These are phyloP conservation scores for Globisporangium yorkense DNA, from an alignment of 352 stramenopile genomes.

Conservation along the genomic window DNA sequence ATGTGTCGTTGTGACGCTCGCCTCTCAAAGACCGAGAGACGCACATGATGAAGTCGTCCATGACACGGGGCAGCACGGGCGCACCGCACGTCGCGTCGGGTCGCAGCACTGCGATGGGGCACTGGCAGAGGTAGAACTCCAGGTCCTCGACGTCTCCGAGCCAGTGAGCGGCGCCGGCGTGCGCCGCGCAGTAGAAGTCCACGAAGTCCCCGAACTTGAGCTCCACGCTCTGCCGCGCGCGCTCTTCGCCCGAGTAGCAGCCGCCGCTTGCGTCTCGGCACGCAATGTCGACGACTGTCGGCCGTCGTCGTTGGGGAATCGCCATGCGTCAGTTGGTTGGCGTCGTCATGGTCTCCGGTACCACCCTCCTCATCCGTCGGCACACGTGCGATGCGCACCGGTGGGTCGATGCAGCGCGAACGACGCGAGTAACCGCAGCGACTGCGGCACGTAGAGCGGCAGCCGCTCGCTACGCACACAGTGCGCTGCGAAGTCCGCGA, in stretches of 20 bases:
- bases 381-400: constrained; percentile 9
- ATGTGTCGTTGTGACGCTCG: background rate
- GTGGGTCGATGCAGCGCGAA: constrained; percentile 29
- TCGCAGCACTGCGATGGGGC: constrained; percentile 53
- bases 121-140: constrained; percentile 82
- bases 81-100: constrained; percentile 37
- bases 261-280: constrained; percentile 41
- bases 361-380: too few relatives aligned
- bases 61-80: constrained; percentile 40
- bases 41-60: constrained; percentile 59
- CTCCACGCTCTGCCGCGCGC: constrained; percentile 56
- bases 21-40: background rate
- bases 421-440: constrained; percentile 17
- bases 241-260: constrained; percentile 60
- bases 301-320: too few relatives aligned
- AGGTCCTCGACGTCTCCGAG: constrained; percentile 61
- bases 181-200: constrained; percentile 53
- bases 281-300: constrained; percentile 68
- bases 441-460: constrained; percentile 22
- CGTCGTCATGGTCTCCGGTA: too few relatives aligned
- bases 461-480: constrained; percentile 22
- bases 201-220: constrained; percentile 83
- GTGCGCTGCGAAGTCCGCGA: constrained; percentile 26
- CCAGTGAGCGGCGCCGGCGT: constrained; percentile 45
- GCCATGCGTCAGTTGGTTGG: too few relatives aligned